phyloP scores from a whole-genome alignment of 108 stramenopile species.

The Schizochytrium sp. region DNA sequence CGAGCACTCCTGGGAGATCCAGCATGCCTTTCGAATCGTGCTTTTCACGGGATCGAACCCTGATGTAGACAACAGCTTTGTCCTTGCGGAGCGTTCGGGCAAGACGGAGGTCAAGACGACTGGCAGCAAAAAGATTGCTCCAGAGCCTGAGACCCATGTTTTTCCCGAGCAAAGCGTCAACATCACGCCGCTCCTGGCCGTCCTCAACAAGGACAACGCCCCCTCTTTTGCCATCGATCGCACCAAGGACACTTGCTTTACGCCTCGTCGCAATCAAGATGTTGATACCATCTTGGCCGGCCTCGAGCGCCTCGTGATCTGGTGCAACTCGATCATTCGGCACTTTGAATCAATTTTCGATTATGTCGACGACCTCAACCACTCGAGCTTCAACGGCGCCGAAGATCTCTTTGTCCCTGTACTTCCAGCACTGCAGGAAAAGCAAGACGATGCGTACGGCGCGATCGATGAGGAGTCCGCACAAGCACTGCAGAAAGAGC shows the following conservation, averaged over 20 bases:
- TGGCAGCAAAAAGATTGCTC: not conserved
- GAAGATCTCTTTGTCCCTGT: not conserved
- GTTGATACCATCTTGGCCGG: not conserved
- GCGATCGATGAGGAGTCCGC: not conserved
- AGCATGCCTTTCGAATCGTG: not conserved
- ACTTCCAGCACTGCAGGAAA: not conserved
- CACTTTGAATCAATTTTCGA: not conserved
- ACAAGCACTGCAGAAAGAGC: not conserved
- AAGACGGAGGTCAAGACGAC: not conserved
- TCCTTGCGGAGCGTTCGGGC: not conserved
- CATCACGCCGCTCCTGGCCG: not conserved
- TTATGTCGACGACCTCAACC: not conserved
- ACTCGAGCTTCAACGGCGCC: not conserved
- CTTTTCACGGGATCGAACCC: not conserved
- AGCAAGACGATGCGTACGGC: not conserved
- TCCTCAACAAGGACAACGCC: not conserved
- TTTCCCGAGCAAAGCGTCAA: not conserved
- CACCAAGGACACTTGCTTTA: not conserved
- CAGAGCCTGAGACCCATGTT: not conserved
- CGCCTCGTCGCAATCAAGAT: conserved; percentile 2
- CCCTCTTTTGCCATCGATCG: conserved; percentile 6
- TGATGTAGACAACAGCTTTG: not conserved
- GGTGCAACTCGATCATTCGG: not conserved
- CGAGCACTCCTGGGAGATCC: not conserved
- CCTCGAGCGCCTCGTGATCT: not conserved